Evolutionary conservation across 192 early-diverging fungal species (phyloP).

Genomic region (Backusella macrospora): DNA sequence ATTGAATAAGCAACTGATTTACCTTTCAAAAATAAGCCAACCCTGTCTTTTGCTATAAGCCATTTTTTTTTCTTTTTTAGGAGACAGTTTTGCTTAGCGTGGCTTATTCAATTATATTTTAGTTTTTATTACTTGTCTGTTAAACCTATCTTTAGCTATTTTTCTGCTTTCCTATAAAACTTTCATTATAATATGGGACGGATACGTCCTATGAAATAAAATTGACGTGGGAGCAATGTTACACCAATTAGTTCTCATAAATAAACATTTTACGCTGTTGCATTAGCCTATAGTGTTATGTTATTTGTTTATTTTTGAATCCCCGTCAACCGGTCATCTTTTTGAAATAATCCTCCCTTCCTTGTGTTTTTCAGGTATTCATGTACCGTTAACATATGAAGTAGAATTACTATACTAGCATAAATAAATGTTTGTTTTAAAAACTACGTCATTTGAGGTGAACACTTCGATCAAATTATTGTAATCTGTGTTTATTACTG

Average conservation of each 20-base stretch:
- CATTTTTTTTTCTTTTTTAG: neutral
- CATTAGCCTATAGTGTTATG: neutral
- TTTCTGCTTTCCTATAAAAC: neutral
- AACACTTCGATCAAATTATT: neutral
- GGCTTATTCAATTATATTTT: neutral
- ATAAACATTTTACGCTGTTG: neutral
- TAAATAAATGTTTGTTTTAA: neutral
- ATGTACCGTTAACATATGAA: neutral
- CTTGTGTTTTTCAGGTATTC: neutral
- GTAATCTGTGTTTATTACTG: neutral
- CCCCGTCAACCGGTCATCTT: neutral
- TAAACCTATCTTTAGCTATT: neutral
- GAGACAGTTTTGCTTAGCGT: neutral
- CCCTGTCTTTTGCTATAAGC: neutral
- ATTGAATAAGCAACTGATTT: neutral
- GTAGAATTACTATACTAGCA: neutral
- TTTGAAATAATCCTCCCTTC: neutral
- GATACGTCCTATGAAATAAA: neutral
- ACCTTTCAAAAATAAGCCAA: constrained; percentile 1
- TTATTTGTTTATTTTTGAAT: neutral
- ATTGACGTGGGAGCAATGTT: neutral
- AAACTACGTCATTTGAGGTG: neutral
- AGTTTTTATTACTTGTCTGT: neutral
- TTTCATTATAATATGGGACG: neutral
- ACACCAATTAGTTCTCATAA: neutral